Conservation (phyloP, 495 filamentous ascomycete genomes). For the Penicillium pulvis region DNA sequence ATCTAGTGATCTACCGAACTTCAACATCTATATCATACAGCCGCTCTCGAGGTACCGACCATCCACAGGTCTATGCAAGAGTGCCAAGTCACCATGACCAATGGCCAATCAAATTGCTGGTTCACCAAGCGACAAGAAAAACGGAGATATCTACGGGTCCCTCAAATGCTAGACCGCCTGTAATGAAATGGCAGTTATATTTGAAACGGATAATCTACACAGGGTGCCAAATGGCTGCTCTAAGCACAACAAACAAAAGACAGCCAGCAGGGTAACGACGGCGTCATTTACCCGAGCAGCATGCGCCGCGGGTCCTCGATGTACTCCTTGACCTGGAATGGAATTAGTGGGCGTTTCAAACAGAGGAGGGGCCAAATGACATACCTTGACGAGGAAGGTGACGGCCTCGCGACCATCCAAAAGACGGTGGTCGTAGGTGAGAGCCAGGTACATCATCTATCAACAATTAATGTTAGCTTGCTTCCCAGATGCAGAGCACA, state of each 20-base stretch:
- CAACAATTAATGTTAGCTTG: constrained; percentile 14
- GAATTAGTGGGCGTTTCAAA: constrained; percentile 16
- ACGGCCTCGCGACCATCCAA: constrained; percentile 95
- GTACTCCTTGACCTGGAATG: constrained; percentile 77
- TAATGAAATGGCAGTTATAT: constrained; percentile 23
- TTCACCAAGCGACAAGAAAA: not conserved
- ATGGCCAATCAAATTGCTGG: too few species aligned
- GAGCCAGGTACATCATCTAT: constrained; percentile 96
- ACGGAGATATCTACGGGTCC: not conserved
- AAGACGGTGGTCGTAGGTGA: constrained; percentile 96
- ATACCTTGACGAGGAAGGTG: constrained; percentile 91
- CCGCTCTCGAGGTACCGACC: too few species aligned
- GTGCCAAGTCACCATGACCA: too few species aligned
- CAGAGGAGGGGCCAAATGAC: constrained; percentile 2
- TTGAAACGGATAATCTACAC: constrained; percentile 43
- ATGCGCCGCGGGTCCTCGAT: constrained; percentile 96
- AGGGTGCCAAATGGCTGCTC: constrained; percentile 20
- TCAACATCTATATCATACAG: not conserved
- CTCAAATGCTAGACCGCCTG: not conserved
- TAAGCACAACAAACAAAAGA: constrained; percentile 19
- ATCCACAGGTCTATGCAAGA: too few species aligned
- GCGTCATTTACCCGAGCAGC: constrained; percentile 61
- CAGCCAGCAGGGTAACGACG: constrained; percentile 11
- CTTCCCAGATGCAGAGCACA: not conserved
- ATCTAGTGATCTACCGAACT: not conserved